These are phyloP conservation scores for Aphanoascus verrucosus DNA, from an alignment of 2,329 filamentous ascomycete species.

Conservation along the genomic window DNA sequence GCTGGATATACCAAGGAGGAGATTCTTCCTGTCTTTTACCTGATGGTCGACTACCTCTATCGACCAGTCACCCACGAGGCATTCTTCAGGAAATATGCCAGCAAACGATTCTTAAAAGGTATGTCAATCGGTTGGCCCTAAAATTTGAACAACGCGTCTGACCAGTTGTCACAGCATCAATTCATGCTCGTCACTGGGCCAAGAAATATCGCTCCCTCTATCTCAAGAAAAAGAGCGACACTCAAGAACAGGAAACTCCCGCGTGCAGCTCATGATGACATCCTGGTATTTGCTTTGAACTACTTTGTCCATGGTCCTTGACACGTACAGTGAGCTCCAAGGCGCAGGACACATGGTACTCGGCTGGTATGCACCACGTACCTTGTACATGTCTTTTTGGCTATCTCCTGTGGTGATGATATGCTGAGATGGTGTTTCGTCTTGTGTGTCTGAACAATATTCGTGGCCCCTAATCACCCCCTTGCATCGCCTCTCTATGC, in stretches of 20 bases:
- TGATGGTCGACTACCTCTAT: slow-evolving; percentile 95
- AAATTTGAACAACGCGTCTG: neutral
- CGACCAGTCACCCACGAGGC: slow-evolving; percentile 86
- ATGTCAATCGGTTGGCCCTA: slow-evolving; percentile 27
- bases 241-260: slow-evolving; percentile 26
- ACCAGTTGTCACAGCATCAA: slow-evolving; percentile 55
- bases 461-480: neutral
- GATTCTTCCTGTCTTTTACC: slow-evolving; percentile 78
- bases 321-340: neutral
- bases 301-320: neutral
- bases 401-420: slow-evolving; percentile 1
- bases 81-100: slow-evolving; percentile 99
- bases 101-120: slow-evolving; percentile 99
- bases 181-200: slow-evolving; percentile 84
- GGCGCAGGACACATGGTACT: neutral
- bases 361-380: neutral
- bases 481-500: neutral
- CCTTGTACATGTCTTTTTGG: slow-evolving; percentile 3
- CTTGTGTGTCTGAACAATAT: neutral
- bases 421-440: neutral
- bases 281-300: neutral
- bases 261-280: slow-evolving; percentile 23
- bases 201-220: slow-evolving; percentile 55
- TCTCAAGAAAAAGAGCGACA: slow-evolving; percentile 19
- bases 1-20: slow-evolving; percentile 88